phyloP scores from a whole-genome alignment of 805 yeast species.

The Groenewaldozyma tartarivorans region DNA sequence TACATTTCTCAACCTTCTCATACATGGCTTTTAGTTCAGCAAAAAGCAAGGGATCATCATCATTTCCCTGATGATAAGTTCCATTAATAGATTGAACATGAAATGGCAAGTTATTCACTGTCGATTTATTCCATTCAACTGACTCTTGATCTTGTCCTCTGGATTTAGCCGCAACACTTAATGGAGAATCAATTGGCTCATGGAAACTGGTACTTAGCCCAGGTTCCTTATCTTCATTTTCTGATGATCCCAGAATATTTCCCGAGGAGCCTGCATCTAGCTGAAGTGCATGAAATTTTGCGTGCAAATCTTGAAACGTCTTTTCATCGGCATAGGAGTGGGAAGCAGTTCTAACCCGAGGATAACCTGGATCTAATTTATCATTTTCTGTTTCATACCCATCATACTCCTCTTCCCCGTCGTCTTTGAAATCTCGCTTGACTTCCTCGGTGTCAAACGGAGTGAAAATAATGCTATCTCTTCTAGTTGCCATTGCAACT shows the following conservation, averaged over 20 bases:
- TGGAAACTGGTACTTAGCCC: background rate
- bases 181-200: background rate
- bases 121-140: background rate
- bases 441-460: background rate
- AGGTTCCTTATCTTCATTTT: background rate
- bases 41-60: conserved; percentile 25
- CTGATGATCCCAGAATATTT: background rate
- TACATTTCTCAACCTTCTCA: conserved; percentile 37
- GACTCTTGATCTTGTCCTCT: conserved; percentile 4
- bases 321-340: conserved; percentile 58
- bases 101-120: conserved; percentile 8
- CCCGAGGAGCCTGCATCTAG: conserved; percentile 5
- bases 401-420: background rate
- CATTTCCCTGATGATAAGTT: conserved; percentile 10
- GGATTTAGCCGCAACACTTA: conserved; percentile 6
- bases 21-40: conserved; percentile 30
- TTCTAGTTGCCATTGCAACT: background rate
- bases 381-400: conserved; percentile 6
- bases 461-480: background rate
- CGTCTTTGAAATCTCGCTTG: background rate
- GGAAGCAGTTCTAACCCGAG: conserved; percentile 7
- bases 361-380: background rate
- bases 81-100: conserved; percentile 22
- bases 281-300: conserved; percentile 45
- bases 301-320: conserved; percentile 54